These are phyloP conservation scores for Naumovozyma baii DNA, from an alignment of 805 yeast species.

Conservation along the genomic window DNA sequence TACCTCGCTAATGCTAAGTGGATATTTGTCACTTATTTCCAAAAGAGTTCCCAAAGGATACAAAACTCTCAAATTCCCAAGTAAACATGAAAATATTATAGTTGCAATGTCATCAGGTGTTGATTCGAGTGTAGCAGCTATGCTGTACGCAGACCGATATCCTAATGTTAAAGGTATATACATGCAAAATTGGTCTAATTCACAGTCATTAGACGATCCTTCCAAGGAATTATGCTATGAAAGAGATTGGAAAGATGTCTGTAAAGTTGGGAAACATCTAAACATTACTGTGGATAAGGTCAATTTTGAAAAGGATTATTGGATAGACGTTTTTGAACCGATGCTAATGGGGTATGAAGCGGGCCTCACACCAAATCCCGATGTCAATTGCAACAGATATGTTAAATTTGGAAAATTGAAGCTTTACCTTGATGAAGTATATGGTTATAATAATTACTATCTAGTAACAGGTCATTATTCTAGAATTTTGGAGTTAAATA, in stretches of 20 bases:
- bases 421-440: constrained; percentile 39
- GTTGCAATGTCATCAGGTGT: constrained; percentile 97
- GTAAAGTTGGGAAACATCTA: constrained; percentile 48
- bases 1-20: constrained; percentile 6
- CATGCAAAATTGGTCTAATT: constrained; percentile 84
- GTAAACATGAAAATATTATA: constrained; percentile 47
- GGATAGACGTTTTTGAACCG: constrained; percentile 88
- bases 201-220: constrained; percentile 24
- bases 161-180: constrained; percentile 69
- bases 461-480: constrained; percentile 84
- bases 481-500: constrained; percentile 34
- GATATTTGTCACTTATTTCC: constrained; percentile 4
- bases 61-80: constrained; percentile 31
- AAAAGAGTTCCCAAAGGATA: constrained; percentile 11
- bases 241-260: constrained; percentile 80
- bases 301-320: constrained; percentile 82
- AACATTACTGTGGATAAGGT: constrained; percentile 65
- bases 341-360: constrained; percentile 63
- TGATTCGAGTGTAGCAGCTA: constrained; percentile 85
- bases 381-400: constrained; percentile 73
- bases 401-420: constrained; percentile 80
- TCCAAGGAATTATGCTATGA: constrained; percentile 58
- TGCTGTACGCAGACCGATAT: constrained; percentile 45
- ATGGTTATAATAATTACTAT: constrained; percentile 52
- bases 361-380: constrained; percentile 93